Evolutionary conservation across 2,329 filamentous ascomycete genomes (phyloP), one percentile per base, ranked within the genome.

Genomic region (Paraphaeosphaeria sporulosa): DNA sequence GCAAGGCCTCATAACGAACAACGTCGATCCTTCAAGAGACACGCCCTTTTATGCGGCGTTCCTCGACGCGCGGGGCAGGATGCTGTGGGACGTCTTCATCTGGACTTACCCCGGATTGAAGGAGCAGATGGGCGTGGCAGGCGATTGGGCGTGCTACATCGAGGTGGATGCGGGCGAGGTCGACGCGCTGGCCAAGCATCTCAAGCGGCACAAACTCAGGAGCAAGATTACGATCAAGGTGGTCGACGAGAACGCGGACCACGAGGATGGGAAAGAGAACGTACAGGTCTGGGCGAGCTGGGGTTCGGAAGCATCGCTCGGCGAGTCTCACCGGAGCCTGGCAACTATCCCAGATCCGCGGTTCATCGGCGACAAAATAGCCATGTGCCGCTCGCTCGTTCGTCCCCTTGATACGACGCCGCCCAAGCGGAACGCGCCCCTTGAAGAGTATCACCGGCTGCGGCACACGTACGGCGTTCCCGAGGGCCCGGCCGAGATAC

Each of bases 61-160:
- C 71, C 83, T 99, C 44, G 96, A 91, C 67, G 92, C 94, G 8
- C 78, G 79, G 36, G 95, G 95, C 44, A 87, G 94, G 59, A 86
- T 99, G 10, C 82, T 97, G 46, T 87, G 94, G 80, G 95, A 99
- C 79, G 90, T 93, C 55, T 96, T 98, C 77, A 84, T 99, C 50
- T 97, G 97, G 82, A 66, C 69, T 36, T 72, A 66, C 57, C 68
- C 71, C 7, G 61, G 65, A 36, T 57, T 70, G 27, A 21, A 52
- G 64, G 4, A 67, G 64, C 30, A 62, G 65, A 34, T 66, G 34
- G 34, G 23, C 12, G 76, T 30, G 65, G 57, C 23, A 79, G 49
- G 49, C 49, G 34, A 52, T n/a, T 78, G 77, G 63, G 82, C 84
- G 32, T 94, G 91, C 82, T 78, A 97, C 60, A 84, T 99, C 61